Base-by-base conservation (phyloP, 192 early-diverging fungal species). In the Umbelopsis sp. region DNA sequence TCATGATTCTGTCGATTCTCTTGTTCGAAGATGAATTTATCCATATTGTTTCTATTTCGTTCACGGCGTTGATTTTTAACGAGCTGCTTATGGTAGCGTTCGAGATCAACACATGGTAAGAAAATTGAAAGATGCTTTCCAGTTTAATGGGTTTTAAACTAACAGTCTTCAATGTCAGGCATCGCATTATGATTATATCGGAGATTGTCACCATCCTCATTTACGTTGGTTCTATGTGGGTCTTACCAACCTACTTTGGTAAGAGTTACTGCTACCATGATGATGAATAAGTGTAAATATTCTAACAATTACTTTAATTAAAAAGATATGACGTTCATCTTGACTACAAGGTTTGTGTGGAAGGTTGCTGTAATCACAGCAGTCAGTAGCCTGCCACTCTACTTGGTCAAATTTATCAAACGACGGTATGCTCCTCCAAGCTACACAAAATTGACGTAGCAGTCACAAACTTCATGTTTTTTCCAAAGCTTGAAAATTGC, bases 21-120 rank as follows among this genome's bases (percentile, higher is more conserved):
- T 80, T 98, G 68, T 98, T 98, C 78, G 97, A 97, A 74, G 91
- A 95, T 74, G 93, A 98, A 77, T 97, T 98, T 77, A 87, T 97
- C 34, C 91, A 96, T 66, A 94, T 98, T 50, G 95, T 96, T 8
- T 94, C 94, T 11, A 98, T 98, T 56, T 94, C 94, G 2, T 98
- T 98, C 76, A 98, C 95, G 0, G 92, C 95, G 0, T 76, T 98
- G 56, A 93, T 98, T 36, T 87, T 97, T 54, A 98, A 98, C 75
- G 97, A 98, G 74, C 80, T 98, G 62, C 78, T 98, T 43, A 98
- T 98, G 97, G 97, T 98, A 7, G 94, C 95, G 1, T 71, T 97
- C 65, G 95, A 96, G 77, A 96, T 98, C 36, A 87, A 90, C 68
- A 97, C 93, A 11, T 98, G 96, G 96, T 88, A 81, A 66, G 70